phyloP scores from a whole-genome alignment of 768 basidiomycete genomes.

The Collybiopsis confluens region DNA sequence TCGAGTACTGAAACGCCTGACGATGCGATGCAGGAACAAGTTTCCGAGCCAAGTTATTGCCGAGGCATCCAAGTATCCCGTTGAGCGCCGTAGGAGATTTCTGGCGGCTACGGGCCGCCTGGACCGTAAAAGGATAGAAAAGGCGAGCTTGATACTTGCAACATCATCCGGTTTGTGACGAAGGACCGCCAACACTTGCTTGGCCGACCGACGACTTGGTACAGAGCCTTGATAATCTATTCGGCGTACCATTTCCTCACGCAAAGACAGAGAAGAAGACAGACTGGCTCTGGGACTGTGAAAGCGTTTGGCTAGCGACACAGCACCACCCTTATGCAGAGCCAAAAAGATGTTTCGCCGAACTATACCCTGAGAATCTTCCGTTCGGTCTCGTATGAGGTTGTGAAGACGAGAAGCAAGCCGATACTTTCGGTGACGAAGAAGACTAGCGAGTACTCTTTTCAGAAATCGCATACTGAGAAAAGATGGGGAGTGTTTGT shows the following conservation, averaged over 20 bases:
- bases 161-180: slow-evolving; percentile 20
- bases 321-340: slow-evolving; percentile 30
- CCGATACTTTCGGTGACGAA: slow-evolving; percentile 34
- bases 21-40: slow-evolving; percentile 44
- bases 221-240: slow-evolving; percentile 20
- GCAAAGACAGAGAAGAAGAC: slow-evolving; percentile 12
- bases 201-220: slow-evolving; percentile 14
- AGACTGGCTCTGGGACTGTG: not conserved
- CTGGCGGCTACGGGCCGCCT: slow-evolving; percentile 41
- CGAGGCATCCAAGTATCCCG: slow-evolving; percentile 22
- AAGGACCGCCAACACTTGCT: slow-evolving; percentile 20
- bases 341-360: slow-evolving; percentile 23
- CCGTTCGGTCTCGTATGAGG: slow-evolving; percentile 16
- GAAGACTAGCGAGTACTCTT: slow-evolving; percentile 34
- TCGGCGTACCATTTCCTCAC: slow-evolving; percentile 21
- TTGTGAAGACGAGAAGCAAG: slow-evolving; percentile 28
- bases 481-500: slow-evolving; percentile 27
- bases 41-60: slow-evolving; percentile 50
- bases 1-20: slow-evolving; percentile 26
- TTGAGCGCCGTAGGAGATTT: slow-evolving; percentile 30
- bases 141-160: slow-evolving; percentile 26
- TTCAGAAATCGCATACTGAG: slow-evolving; percentile 36
- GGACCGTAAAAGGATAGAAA: slow-evolving; percentile 36
- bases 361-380: slow-evolving; percentile 21
- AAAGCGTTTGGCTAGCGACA: slow-evolving; percentile 19